phyloP scores from a whole-genome alignment of 345 rosid genomes.

The Eucalyptus polyanthemos region DNA sequence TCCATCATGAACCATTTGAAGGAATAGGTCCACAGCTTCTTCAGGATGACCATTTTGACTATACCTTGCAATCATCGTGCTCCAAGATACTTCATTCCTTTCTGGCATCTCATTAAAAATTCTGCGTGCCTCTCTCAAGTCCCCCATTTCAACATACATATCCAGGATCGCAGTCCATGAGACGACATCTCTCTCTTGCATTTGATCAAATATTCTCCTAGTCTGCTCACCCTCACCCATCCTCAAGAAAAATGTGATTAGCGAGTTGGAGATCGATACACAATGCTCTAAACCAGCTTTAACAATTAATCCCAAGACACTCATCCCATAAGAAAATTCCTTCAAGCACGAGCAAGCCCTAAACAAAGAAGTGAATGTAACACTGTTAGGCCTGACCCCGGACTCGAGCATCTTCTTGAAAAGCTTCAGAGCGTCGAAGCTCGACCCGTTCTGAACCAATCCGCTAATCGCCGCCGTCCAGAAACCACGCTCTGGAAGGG shows the following conservation, averaged over 20 bases:
- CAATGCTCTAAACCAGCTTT: conserved; percentile 29
- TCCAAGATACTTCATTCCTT: conserved; percentile 57
- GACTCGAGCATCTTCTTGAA: conserved; percentile 27
- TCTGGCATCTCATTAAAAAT: conserved; percentile 40
- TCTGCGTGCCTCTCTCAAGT: conserved; percentile 32
- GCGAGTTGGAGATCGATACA: conserved; percentile 35
- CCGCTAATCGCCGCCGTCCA: conserved; percentile 53
- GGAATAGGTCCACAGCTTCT: conserved; percentile 35
- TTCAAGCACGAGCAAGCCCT: conserved; percentile 25
- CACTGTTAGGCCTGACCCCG: conserved; percentile 28
- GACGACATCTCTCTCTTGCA: conserved; percentile 38
- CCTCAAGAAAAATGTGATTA: conserved; percentile 36
- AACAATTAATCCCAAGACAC: conserved; percentile 27
- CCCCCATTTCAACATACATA: conserved; percentile 25
- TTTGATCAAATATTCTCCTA: conserved; percentile 25
- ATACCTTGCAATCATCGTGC: conserved; percentile 45
- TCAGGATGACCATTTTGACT: conserved; percentile 32
- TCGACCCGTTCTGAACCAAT: conserved; percentile 28
- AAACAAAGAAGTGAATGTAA: conserved; percentile 31
- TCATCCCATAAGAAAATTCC: conserved; percentile 18
- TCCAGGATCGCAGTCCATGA: conserved; percentile 57
- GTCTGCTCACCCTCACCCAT: conserved; percentile 26
- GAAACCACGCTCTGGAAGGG: conserved; percentile 38
- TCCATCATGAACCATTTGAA: conserved; percentile 18
- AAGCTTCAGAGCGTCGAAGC: conserved; percentile 27